Conservation (phyloP, 305 asterid genomes). For the Solanum hybrid region DNA sequence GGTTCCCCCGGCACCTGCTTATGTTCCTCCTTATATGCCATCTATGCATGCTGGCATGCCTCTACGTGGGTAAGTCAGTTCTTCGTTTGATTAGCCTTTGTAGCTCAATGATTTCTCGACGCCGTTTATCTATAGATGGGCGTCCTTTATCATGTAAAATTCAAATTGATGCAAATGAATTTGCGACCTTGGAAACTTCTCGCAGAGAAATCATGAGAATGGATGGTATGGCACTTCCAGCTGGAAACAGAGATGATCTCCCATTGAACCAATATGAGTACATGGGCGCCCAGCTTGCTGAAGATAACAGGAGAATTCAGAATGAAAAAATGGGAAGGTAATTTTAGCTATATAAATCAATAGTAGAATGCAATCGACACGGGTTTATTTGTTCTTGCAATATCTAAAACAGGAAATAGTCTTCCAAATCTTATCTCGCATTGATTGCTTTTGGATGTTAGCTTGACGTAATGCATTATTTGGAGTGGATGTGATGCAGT, state of each 20-base stretch:
- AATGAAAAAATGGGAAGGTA: slow-evolving; percentile 49
- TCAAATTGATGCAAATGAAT: neutral
- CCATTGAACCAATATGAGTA: slow-evolving; percentile 19
- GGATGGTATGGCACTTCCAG: slow-evolving; percentile 41
- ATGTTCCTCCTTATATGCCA: slow-evolving; percentile 39
- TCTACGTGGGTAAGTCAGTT: slow-evolving; percentile 41
- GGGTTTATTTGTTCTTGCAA: neutral
- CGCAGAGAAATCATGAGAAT: slow-evolving; percentile 47
- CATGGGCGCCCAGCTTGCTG: slow-evolving; percentile 36
- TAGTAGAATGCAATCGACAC: neutral
- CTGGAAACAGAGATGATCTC: slow-evolving; percentile 15
- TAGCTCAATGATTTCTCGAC: neutral
- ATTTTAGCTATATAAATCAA: neutral
- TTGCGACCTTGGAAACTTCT: slow-evolving; percentile 11
- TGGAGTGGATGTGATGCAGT: neutral
- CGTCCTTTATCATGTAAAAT: neutral
- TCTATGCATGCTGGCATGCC: slow-evolving; percentile 33
- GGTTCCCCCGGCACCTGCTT: slow-evolving; percentile 41
- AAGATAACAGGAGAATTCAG: slow-evolving; percentile 37
- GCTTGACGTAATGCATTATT: neutral
- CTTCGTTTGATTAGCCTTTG: slow-evolving; percentile 2
- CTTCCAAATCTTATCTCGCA: neutral
- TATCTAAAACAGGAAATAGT: neutral
- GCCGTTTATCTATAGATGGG: neutral
- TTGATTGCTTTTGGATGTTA: neutral